Base-by-base conservation (phyloP, 2,329 filamentous ascomycete species). In the Lachnellula subtilissima region DNA sequence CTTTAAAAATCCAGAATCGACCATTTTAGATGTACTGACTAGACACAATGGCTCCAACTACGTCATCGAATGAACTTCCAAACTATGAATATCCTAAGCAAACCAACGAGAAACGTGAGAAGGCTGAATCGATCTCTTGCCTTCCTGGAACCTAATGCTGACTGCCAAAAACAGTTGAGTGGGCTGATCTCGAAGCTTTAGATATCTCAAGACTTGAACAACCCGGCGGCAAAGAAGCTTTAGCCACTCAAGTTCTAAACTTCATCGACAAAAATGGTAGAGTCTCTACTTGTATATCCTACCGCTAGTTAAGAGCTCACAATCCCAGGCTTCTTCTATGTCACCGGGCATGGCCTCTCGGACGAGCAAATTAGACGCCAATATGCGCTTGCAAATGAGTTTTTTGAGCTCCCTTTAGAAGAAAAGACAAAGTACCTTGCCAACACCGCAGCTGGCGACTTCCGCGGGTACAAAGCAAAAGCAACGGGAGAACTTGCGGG, bases 361-460 rank as follows among this genome's bases (percentile, higher is more conserved):
- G 79, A 84, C 63, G 80, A 83, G 48, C 74, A 83, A 61, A 75
- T 86, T 2, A 76, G 84, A 59, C 71, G 73, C 5, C 82, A 86
- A 58, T 85, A 84, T 58, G 80, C 80, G 17, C 75, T 86, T 4
- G 82, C 77, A 2, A 79, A 80, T 54, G 74, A 79, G 43, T 76
- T 85, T 55, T 84, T 85, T 64, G 67, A 78, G 4, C 70, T 85
- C 1, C 74, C 82, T 0, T 72, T 75, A 0, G 77, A 81, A 17
- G 81, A 86, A 65, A 86, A 85, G 62, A 73, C 81, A 48, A 80
- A 80, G 59, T 83, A 79, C 60, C 73, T 78, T 40, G 71, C 78
- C 0, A 77, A 76, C 43, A 40, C 57, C 14, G 60, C 50, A 4
- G 71, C 75, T 14, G 81, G 79, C 5, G 78, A 78, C 28, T 83